Evolutionary conservation across 257 asterid genomes (phyloP).

Genomic region (Ophiorrhiza pumila): DNA sequence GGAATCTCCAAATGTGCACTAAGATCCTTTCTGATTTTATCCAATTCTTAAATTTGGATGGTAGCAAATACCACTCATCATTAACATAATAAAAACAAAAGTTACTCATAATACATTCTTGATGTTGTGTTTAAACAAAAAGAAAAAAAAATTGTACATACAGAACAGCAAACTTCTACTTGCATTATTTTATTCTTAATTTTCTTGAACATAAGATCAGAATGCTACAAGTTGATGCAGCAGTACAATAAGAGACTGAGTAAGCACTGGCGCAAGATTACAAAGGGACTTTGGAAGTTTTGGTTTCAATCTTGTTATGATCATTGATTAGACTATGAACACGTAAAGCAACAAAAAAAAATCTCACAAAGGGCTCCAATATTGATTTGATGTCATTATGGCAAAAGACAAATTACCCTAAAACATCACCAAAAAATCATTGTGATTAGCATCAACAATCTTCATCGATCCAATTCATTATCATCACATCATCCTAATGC

Average conservation of each 20-base stretch:
- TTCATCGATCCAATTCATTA: not conserved
- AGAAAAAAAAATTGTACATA: too few relatives aligned
- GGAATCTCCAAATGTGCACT: slow-evolving; percentile 4
- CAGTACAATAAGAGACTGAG: not conserved
- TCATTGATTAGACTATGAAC: slow-evolving; percentile 22
- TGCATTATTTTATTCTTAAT: not conserved
- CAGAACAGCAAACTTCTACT: not conserved
- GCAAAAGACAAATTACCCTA: slow-evolving; percentile 11
- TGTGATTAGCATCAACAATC: not conserved
- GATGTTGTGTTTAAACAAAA: not conserved
- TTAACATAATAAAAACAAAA: not conserved
- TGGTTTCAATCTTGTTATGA: slow-evolving; percentile 19
- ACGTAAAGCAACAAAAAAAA: slow-evolving; percentile 4
- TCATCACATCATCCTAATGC: slow-evolving; percentile 15
- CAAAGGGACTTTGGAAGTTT: not conserved
- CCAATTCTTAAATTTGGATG: not conserved
- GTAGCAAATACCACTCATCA: too few relatives aligned
- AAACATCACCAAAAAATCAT: slow-evolving; percentile 4
- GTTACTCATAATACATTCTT: not conserved
- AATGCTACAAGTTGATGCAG: not conserved
- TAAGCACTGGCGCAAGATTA: not conserved
- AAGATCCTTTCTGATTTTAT: not conserved
- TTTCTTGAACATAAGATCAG: not conserved
- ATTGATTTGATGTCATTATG: slow-evolving; percentile 26
- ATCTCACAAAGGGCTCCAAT: not conserved